Evolutionary conservation across 192 early-diverging fungal genomes (phyloP), one percentile per base, ranked within the genome.

Genomic region (Coemansia sp.): DNA sequence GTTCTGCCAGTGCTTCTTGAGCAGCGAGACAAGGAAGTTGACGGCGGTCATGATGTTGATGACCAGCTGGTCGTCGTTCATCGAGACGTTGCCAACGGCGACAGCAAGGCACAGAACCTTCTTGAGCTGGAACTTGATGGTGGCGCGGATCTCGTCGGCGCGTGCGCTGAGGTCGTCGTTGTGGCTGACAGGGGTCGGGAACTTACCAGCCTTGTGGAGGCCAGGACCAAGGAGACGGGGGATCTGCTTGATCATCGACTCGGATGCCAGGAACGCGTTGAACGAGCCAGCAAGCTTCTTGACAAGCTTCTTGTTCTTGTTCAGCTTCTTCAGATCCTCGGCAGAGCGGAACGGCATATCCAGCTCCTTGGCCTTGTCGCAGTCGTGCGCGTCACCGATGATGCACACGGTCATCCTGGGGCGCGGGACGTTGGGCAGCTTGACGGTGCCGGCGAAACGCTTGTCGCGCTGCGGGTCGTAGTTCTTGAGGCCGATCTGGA

Each of bases 1-100:
- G 90, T 98, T 98, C 83, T 98, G 95, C 95, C 95, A 98, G 89
- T 94, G 88, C 88, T 96, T 98, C 92, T 98, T 98, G 68, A 98
- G 84, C 62, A 98, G 83, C 47, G 94, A 96, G 34, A 98, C 94
- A 74, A 98, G 84, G 86, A 98, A 98, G 92, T 98, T 98, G 84
- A 98, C 87, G 67, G 93, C 84, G 88, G 95, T 84, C 93, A 98
- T 94, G 83, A 91, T 95, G 90, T 98, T 98, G 79, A 87, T 85
- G 73, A 95, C 81, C 50, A 96, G 84, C 85, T 98, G 84, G 85
- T 98, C 95, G 76, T 98, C 94, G 64, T 85, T 88, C 94, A 96
- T 96, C 28, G 86, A 75, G 70, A 95, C 87, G 87, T 98, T 89
- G 61, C 94, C 95, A 59, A 98, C 90, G 68, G 95, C 95, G 52